phyloP scores from a whole-genome alignment of 2,329 filamentous ascomycete species.

The Aspergillus quadrilineatus region DNA sequence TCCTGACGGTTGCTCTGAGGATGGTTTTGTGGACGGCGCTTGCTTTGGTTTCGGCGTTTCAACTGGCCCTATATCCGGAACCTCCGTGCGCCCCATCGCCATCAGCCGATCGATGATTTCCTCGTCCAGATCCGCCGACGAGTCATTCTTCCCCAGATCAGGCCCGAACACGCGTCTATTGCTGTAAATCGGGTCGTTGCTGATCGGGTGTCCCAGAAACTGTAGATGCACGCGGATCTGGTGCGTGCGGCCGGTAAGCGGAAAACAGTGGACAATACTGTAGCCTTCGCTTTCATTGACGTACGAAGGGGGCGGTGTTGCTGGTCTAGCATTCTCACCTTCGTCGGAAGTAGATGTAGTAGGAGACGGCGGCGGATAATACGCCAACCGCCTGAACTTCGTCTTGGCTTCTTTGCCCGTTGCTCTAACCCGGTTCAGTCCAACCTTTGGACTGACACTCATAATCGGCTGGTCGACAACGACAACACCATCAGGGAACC shows the following conservation, averaged over 20 bases:
- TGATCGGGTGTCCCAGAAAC: slow-evolving; percentile 89
- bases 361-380: slow-evolving; percentile 62
- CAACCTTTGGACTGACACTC: slow-evolving; percentile 90
- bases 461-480: slow-evolving; percentile 93
- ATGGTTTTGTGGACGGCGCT: background rate
- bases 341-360: slow-evolving; percentile 21
- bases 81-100: slow-evolving; percentile 91
- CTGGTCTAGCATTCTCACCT: slow-evolving; percentile 27
- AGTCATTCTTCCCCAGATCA: slow-evolving; percentile 69
- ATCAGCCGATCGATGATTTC: slow-evolving; percentile 83
- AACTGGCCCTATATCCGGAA: slow-evolving; percentile 67
- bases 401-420: slow-evolving; percentile 88
- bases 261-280: slow-evolving; percentile 90
- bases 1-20: background rate
- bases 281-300: slow-evolving; percentile 66
- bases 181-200: slow-evolving; percentile 96
- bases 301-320: slow-evolving; percentile 34
- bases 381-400: slow-evolving; percentile 88
- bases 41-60: background rate
- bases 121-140: slow-evolving; percentile 72
- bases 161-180: slow-evolving; percentile 90
- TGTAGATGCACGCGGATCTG: slow-evolving; percentile 94
- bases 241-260: slow-evolving; percentile 90
- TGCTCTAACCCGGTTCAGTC: slow-evolving; percentile 88
- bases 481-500: slow-evolving; percentile 87